phyloP scores from a whole-genome alignment of 2,329 filamentous ascomycete species.

The Cercospora zeina region DNA sequence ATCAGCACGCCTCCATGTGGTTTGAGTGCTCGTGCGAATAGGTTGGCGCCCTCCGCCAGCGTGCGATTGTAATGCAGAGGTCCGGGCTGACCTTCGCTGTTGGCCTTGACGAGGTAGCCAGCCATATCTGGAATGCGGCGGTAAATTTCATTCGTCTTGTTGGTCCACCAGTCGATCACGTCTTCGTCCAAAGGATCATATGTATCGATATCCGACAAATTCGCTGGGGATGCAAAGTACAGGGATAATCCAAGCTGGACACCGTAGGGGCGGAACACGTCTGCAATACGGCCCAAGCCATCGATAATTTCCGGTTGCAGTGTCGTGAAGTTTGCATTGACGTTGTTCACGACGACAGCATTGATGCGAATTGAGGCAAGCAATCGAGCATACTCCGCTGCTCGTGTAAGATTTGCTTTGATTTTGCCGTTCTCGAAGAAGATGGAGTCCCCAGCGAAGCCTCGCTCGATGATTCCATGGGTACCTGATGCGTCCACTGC shows the following conservation, averaged over 20 bases:
- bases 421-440: slow-evolving; percentile 63
- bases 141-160: slow-evolving; percentile 62
- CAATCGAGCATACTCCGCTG: slow-evolving; percentile 63
- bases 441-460: slow-evolving; percentile 67
- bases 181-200: slow-evolving; percentile 64
- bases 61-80: slow-evolving; percentile 70
- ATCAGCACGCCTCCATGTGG: slow-evolving; percentile 64
- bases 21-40: slow-evolving; percentile 62
- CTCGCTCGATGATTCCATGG: slow-evolving; percentile 57
- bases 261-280: slow-evolving; percentile 67
- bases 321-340: slow-evolving; percentile 65
- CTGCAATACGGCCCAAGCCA: slow-evolving; percentile 63
- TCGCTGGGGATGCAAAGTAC: slow-evolving; percentile 66
- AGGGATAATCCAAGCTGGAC: slow-evolving; percentile 65
- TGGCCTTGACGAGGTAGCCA: slow-evolving; percentile 70
- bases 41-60: slow-evolving; percentile 65
- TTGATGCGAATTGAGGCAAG: slow-evolving; percentile 68
- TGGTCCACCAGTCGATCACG: slow-evolving; percentile 64
- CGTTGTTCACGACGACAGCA: slow-evolving; percentile 68
- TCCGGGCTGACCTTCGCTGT: slow-evolving; percentile 70
- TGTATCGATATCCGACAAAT: slow-evolving; percentile 57
- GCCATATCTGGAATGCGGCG: slow-evolving; percentile 63
- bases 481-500: slow-evolving; percentile 16
- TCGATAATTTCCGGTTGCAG: slow-evolving; percentile 60
- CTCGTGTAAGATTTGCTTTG: slow-evolving; percentile 60